Conservation (phyloP, 495 filamentous ascomycete genomes). For the Friedmanniomyces simplex region DNA sequence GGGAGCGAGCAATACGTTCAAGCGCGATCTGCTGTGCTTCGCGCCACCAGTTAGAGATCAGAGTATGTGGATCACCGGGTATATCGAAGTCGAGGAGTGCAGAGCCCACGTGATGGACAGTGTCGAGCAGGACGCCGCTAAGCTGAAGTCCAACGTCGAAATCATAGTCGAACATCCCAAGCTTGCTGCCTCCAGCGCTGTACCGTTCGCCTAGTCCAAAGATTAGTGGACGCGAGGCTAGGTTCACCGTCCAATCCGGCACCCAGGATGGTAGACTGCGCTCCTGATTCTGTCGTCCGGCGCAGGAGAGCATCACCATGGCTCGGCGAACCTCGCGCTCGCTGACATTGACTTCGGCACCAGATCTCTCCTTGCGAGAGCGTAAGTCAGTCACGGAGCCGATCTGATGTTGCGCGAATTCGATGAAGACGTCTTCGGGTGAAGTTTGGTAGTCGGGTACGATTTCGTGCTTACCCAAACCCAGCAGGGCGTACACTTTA, state of each 20-base stretch:
- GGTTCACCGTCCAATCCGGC: constrained; percentile 16
- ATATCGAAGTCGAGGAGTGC: constrained; percentile 3
- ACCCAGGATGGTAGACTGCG: constrained; percentile 14
- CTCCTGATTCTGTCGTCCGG: constrained; percentile 14
- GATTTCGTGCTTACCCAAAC: constrained; percentile 17
- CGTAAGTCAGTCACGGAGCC: constrained; percentile 3
- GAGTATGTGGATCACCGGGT: not conserved
- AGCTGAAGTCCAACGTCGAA: constrained; percentile 11
- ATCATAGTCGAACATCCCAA: constrained; percentile 10
- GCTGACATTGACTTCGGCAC: not conserved
- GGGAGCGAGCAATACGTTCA: constrained; percentile 13
- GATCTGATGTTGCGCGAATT: constrained; percentile 19
- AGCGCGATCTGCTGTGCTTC: constrained; percentile 16
- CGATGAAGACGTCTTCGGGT: constrained; percentile 7
- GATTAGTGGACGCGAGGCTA: constrained; percentile 10
- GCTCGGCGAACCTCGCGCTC: constrained; percentile 8
- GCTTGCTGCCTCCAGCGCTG: constrained; percentile 7
- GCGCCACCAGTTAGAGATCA: constrained; percentile 12
- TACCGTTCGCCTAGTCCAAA: constrained; percentile 5
- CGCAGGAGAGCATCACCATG: constrained; percentile 12
- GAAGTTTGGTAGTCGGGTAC: constrained; percentile 15
- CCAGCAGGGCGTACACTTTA: constrained; percentile 20
- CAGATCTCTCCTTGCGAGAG: not conserved
- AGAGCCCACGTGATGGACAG: constrained; percentile 2
- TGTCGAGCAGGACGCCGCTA: constrained; percentile 16